Base-by-base conservation (phyloP, 345 rosid species). In the Trapa incisa region DNA sequence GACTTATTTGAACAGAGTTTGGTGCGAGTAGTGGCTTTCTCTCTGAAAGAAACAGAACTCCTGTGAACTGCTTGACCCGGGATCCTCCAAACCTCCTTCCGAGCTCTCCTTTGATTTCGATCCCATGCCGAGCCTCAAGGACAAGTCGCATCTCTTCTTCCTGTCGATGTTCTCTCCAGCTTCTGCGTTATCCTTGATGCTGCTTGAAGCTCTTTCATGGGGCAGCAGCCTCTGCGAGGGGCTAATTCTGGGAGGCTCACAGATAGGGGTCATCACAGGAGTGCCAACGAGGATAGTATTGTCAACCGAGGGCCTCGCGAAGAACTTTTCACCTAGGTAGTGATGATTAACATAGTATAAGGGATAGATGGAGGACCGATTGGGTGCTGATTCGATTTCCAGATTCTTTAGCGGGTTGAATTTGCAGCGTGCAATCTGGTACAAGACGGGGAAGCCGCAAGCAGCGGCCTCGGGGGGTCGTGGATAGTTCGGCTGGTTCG, bases 81-180 rank as follows among this genome's bases (percentile, higher is more conserved):
- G 29, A 22, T 22, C 29, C 29, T 22, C 29, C 29, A 22, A 22
- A 22, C 29, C 60, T n/a, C 17, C 35, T 54, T 12, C 78, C 35
- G 67, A 77, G 68, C 74, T 81, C 65, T 71, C 72, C 61, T 76
- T 83, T 74, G 33, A 54, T 56, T 86, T 85, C 48, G 86, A 76
- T 41, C 75, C 77, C 65, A 72, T 74, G 74, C 97, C 91, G 71
- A 94, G 83, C 78, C 94, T 80, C 78, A 94, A 79, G 39, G 96
- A 87, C 52, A 94, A 82, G 84, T 94, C 97, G 56, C 94, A 90
- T 39, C 77, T 78, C 63, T 62, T 69, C 74, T 70, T 83, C 39
- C 73, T 58, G 32, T 78, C 67, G 65, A 22, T 22, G 29, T 61
- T 81, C 74, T 77, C 82, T 47, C 66, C 67, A 33, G 67, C 17